Percentiles rank a stretch among this genome's conserved stretches.
Evolutionary conservation across 768 basidiomycete species (phyloP).

Genomic region (Multifurca ochricompacta): DNA sequence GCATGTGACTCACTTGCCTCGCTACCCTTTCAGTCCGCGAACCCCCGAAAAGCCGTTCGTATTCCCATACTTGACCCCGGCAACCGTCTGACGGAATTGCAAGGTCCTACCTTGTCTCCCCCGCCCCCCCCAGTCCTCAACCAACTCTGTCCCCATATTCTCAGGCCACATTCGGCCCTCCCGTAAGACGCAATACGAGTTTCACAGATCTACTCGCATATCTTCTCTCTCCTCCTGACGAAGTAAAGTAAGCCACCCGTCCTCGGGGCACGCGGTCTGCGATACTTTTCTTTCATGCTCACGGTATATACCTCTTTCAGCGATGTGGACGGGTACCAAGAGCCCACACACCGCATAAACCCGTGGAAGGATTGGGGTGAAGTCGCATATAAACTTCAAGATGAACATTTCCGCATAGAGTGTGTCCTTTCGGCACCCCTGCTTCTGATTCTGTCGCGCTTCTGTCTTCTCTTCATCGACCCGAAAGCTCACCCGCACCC

Average conservation of each 20-base stretch:
- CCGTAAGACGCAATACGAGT: constrained; percentile 48
- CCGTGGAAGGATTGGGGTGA: constrained; percentile 70
- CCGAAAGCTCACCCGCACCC: constrained; percentile 11
- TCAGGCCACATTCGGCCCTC: constrained; percentile 30
- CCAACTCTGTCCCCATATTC: constrained; percentile 24
- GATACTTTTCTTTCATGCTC: background rate
- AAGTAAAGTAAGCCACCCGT: constrained; percentile 28
- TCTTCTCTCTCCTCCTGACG: constrained; percentile 69
- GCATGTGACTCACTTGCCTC: background rate
- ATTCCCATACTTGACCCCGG: background rate
- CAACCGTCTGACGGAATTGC: background rate
- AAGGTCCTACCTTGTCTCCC: constrained; percentile 21
- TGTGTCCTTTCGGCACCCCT: constrained; percentile 39
- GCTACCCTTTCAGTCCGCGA: constrained; percentile 1
- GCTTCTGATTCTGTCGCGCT: background rate
- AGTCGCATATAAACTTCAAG: constrained; percentile 59
- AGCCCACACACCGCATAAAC: constrained; percentile 17
- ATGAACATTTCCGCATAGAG: constrained; percentile 74
- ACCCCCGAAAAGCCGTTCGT: constrained; percentile 16
- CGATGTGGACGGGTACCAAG: constrained; percentile 3
- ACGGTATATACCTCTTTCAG: background rate
- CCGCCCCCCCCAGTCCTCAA: constrained; percentile 25
- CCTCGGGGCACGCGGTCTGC: background rate
- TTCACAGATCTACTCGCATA: constrained; percentile 63
- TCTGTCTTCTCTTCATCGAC: constrained; percentile 7